phyloP scores from a whole-genome alignment of 2,329 filamentous ascomycete species.

The Claviceps capensis region DNA sequence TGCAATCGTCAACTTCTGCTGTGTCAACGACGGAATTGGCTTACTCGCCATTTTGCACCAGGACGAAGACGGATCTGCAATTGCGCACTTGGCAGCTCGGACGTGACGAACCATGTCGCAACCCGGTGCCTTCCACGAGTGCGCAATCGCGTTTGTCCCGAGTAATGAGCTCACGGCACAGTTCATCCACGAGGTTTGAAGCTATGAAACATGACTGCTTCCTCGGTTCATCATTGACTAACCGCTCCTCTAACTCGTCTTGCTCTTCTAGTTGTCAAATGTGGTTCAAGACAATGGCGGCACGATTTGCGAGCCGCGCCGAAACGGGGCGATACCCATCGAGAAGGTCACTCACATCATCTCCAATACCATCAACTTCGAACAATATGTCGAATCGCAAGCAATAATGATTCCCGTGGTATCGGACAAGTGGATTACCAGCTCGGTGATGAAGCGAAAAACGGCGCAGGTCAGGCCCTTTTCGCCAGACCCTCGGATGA shows the following conservation, averaged over 20 bases:
- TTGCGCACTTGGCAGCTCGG: background rate
- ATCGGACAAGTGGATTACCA: conserved; percentile 65
- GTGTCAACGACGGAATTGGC: background rate
- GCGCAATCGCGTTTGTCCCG: conserved; percentile 31
- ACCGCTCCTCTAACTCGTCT: background rate
- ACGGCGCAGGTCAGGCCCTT: conserved; percentile 68
- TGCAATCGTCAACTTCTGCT: background rate
- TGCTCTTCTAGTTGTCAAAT: conserved; percentile 22
- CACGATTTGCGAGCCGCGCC: conserved; percentile 30
- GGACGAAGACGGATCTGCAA: background rate
- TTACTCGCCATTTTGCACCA: background rate
- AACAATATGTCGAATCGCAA: conserved; percentile 63
- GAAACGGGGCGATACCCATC: conserved; percentile 35
- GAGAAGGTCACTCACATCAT: conserved; percentile 40
- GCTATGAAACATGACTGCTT: too few species aligned
- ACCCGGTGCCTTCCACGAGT: conserved; percentile 26
- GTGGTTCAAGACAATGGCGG: conserved; percentile 37
- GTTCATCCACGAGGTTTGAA: conserved; percentile 26
- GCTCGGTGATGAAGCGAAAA: conserved; percentile 55
- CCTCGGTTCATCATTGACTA: background rate
- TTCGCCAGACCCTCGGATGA: conserved; percentile 80
- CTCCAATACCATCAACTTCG: conserved; percentile 75
- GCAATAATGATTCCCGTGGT: conserved; percentile 75
- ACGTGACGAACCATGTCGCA: conserved; percentile 15
- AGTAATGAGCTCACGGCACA: conserved; percentile 26